Base-by-base conservation (phyloP, 2,329 filamentous ascomycete species). In the Xylariaceae sp. region DNA sequence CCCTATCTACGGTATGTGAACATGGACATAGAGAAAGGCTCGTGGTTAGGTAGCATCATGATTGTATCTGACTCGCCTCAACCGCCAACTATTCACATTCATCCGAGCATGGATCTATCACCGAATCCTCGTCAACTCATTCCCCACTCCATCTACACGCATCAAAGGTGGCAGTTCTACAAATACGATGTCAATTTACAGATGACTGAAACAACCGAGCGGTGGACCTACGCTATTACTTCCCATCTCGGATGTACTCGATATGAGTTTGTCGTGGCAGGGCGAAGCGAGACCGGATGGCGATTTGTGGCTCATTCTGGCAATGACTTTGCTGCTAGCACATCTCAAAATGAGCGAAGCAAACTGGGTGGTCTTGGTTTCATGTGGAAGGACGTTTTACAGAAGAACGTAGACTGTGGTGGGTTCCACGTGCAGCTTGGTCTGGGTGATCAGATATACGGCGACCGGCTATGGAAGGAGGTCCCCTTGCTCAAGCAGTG, bases 381-480 rank as follows among this genome's bases (percentile, higher is more conserved):
- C 65, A 95, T 99, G 92, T 99, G 94, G 94, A 97, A 96, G 64
- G 94, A 99, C 62, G 91, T 99, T 27, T 78, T 99, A 65, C 90
- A 96, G 70, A 96, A 96, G 76, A 95, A 99, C 62, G 83, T 91
- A 27, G 94, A 99, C 61, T 96, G 91, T 59, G 90, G 91, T 48
- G 94, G 94, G 1, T 99, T 97, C 68, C 94, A 99, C 63, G 86
- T 89, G 6, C 94, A 99, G 64, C 76, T 99, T 7, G 94, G 92
- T 12, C 74, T 96, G 5, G 94, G 94, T 48, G 89, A 94, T 52
- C 94, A 99, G 67, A 95, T 99, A 45, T 97, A 95, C 64, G 94
- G 90, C 1, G 94, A 99, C 68, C 78, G 94, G 32, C 72, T 99
- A 57, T 99, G 94, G 94, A 96, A 92, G 65, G 94, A 99, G 64